Percentiles rank a stretch among this genome's conserved stretches.
Conservation (phyloP, 495 filamentous ascomycete species). For the Neurospora hispaniola region DNA sequence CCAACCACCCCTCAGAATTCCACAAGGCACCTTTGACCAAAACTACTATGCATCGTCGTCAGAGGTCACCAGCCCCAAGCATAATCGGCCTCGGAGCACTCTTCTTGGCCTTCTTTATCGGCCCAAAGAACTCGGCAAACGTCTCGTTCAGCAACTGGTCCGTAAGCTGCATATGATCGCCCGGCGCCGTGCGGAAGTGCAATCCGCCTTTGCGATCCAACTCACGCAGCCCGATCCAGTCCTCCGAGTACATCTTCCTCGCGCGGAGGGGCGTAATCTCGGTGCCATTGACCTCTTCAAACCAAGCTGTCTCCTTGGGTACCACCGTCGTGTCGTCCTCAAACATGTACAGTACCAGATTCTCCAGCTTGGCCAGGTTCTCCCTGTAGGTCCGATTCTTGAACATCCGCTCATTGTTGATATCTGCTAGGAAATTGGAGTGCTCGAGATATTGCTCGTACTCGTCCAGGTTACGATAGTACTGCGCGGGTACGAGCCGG, state of each 20-base stretch:
- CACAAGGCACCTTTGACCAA: neutral
- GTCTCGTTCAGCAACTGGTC: slow-evolving; percentile 54
- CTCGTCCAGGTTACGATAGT: slow-evolving; percentile 69
- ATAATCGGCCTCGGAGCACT: slow-evolving; percentile 8
- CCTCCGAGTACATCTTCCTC: slow-evolving; percentile 71
- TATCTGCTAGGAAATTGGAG: slow-evolving; percentile 94
- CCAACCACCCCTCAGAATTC: too few relatives aligned
- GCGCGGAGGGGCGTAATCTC: slow-evolving; percentile 58
- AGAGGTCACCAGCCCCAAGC: slow-evolving; percentile 15
- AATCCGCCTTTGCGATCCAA: slow-evolving; percentile 74
- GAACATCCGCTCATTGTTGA: slow-evolving; percentile 77
- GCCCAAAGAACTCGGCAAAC: slow-evolving; percentile 66
- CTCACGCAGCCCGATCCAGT: slow-evolving; percentile 82
- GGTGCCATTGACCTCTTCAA: slow-evolving; percentile 71
- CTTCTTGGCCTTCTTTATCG: slow-evolving; percentile 21
- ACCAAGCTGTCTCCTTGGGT: slow-evolving; percentile 87
- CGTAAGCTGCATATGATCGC: slow-evolving; percentile 74
- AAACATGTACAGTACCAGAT: slow-evolving; percentile 86
- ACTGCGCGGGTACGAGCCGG: slow-evolving; percentile 84
- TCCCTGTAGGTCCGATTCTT: slow-evolving; percentile 69
- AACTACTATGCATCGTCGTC: neutral
- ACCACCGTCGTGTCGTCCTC: slow-evolving; percentile 75
- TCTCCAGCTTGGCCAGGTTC: slow-evolving; percentile 58
- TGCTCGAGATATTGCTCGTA: slow-evolving; percentile 64
- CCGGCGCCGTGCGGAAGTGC: slow-evolving; percentile 58